Evolutionary conservation across 257 asterid species (phyloP), one percentile per base, ranked within the genome.

Genomic region (Prunella vulgaris): DNA sequence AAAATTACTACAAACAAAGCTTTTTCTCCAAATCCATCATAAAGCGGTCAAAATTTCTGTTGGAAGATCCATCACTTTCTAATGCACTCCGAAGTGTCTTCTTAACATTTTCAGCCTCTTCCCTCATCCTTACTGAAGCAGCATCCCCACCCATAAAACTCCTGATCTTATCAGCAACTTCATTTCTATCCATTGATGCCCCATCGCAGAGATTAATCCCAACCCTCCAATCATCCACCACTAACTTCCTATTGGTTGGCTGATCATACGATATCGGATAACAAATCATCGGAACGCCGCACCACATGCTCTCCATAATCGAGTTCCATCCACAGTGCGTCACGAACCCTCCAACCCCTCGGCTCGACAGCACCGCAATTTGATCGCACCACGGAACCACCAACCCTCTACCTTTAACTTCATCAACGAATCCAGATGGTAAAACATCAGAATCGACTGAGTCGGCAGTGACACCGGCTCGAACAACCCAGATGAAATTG

Each of bases 401-500:
- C 70, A 85, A 3, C 0, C 85, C 85, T 9, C 52, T 67, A 9
- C 72, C 64, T 44, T 30, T 64, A 12, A 77, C 4, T 20, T 53
- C 42, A 0, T 78, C 78, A 24, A 78, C 72, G 0, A 65, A 78
- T 25, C 83, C 85, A 0, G 2, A 51, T 0, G 87, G 87, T 42
- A 80, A n/a, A 10, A 74, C 64, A 62, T 76, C 52, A 0, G 74
- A 25, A 1, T 78, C 86, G 0, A 38, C 77, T 73, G 0, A 80
- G 71, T n/a, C n/a, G n/a, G n/a, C n/a, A n/a, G n/a, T n/a, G 12
- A 80, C 79, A 24, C 79, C 88, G n/a, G 76, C 75, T 18, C 86
- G 67, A 32, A 86, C 46, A 5, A 81, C 96, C 94, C 97, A 88
- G n/a, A 90, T 69, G 37, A 90, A 90, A 62, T 70, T 81, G 13